Evolutionary conservation across 139 green algal species (phyloP).

Genomic region (Coccomyxa sp.): DNA sequence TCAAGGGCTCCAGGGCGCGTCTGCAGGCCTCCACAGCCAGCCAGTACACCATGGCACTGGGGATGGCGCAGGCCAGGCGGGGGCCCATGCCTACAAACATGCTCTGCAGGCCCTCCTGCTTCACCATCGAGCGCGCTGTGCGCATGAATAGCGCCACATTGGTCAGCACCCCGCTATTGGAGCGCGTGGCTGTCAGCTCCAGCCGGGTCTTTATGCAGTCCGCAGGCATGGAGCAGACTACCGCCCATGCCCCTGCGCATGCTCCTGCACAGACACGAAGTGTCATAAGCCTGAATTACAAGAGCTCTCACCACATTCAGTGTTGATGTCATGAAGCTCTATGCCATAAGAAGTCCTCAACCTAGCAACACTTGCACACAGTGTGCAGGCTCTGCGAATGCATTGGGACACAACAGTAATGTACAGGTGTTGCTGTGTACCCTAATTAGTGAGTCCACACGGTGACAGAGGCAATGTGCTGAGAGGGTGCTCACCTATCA

Average conservation of each 20-base stretch:
- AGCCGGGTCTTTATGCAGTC: slow-evolving; percentile 66
- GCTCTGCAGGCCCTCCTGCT: slow-evolving; percentile 27
- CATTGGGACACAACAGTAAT: too few relatives aligned
- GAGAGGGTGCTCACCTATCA: not conserved
- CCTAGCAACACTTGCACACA: not conserved
- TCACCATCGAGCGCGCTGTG: slow-evolving; percentile 33
- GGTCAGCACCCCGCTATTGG: slow-evolving; percentile 9
- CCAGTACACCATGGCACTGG: slow-evolving; percentile 44
- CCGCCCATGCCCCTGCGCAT: slow-evolving; percentile 49
- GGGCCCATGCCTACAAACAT: slow-evolving; percentile 63
- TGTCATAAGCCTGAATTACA: not conserved
- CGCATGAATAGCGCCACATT: slow-evolving; percentile 28
- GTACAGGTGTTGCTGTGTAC: not conserved
- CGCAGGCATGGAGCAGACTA: slow-evolving; percentile 64
- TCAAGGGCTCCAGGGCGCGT: slow-evolving; percentile 15
- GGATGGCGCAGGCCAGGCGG: slow-evolving; percentile 42
- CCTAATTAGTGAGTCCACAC: not conserved
- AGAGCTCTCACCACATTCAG: not conserved
- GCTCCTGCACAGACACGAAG: slow-evolving; percentile 28
- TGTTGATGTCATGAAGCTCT: not conserved
- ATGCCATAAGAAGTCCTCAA: not conserved
- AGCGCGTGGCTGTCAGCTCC: slow-evolving; percentile 19
- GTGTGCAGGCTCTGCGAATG: too few relatives aligned
- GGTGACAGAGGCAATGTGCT: not conserved
- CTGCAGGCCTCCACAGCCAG: slow-evolving; percentile 28